These are phyloP conservation scores for Gloeostereum incarnatum DNA, from an alignment of 768 basidiomycete species.

Conservation along the genomic window DNA sequence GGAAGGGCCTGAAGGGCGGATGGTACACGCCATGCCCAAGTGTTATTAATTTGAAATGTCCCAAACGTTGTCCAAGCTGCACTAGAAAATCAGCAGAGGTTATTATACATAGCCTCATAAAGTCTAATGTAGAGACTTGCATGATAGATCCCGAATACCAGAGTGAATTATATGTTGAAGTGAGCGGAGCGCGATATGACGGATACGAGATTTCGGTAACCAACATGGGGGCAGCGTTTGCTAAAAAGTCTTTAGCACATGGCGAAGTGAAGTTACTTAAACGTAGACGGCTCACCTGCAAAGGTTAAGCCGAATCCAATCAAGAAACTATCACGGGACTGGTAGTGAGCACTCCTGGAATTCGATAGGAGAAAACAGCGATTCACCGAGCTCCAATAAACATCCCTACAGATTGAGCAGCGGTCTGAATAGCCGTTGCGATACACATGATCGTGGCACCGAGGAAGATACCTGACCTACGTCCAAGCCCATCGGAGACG, in stretches of 20 bases:
- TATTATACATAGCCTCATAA: neutral
- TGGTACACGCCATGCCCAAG: slow-evolving; percentile 55
- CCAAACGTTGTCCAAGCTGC: slow-evolving; percentile 48
- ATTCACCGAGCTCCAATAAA: slow-evolving; percentile 70
- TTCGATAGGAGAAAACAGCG: neutral
- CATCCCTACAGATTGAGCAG: slow-evolving; percentile 64
- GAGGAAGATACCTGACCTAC: slow-evolving; percentile 53
- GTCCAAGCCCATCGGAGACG: slow-evolving; percentile 63
- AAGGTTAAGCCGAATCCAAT: slow-evolving; percentile 75
- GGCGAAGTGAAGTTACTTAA: neutral
- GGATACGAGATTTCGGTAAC: slow-evolving; percentile 86
- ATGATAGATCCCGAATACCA: slow-evolving; percentile 83
- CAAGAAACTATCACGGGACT: slow-evolving; percentile 33
- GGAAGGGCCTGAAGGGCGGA: slow-evolving; percentile 37
- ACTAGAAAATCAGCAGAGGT: slow-evolving; percentile 16
- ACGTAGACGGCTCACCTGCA: slow-evolving; percentile 29
- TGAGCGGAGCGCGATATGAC: slow-evolving; percentile 69
- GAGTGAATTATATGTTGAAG: slow-evolving; percentile 73
- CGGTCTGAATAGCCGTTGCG: slow-evolving; percentile 61
- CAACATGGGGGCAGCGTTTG: slow-evolving; percentile 73
- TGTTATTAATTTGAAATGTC: slow-evolving; percentile 35
- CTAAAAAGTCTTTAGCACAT: slow-evolving; percentile 18
- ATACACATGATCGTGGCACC: slow-evolving; percentile 66
- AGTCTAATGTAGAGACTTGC: slow-evolving; percentile 24
- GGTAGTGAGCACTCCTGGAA: slow-evolving; percentile 2